These are phyloP conservation scores for Cucumis hystrix DNA, from an alignment of 306 rosid species.

Conservation along the genomic window DNA sequence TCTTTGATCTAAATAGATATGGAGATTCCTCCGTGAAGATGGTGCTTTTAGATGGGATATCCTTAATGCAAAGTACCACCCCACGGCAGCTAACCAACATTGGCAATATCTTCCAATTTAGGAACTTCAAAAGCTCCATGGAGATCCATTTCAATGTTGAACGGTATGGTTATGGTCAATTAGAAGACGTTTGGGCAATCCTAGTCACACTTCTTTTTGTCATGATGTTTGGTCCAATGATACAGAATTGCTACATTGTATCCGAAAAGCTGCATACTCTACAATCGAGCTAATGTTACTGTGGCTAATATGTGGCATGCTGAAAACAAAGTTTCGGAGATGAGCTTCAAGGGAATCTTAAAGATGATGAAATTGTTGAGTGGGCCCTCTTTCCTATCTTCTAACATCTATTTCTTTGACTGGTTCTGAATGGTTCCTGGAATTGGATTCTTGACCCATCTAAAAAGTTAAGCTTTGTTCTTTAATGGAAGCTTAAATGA, in stretches of 20 bases:
- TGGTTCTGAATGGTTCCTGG: not conserved
- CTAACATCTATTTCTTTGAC: not conserved
- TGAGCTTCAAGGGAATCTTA: not conserved
- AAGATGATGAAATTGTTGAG: not conserved
- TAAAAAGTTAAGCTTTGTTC: not conserved
- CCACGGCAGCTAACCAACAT: not conserved
- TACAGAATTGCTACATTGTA: not conserved
- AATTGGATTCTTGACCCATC: not conserved
- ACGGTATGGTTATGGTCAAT: not conserved
- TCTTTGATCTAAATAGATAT: not conserved
- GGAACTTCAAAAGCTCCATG: not conserved
- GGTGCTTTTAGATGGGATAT: not conserved
- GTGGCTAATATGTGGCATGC: not conserved
- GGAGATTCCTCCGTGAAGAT: not conserved
- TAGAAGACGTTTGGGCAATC: not conserved
- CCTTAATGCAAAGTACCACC: not conserved
- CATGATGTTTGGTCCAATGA: not conserved
- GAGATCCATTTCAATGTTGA: not conserved
- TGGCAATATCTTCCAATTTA: not conserved
- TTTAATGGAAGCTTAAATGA: not conserved
- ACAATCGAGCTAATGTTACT: not conserved
- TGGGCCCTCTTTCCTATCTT: not conserved
- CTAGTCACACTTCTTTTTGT: not conserved
- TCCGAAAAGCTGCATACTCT: not conserved
- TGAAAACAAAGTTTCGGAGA: not conserved